phyloP scores from a whole-genome alignment of 176 grass and related monocot genomes.

The Pharus latifolius region DNA sequence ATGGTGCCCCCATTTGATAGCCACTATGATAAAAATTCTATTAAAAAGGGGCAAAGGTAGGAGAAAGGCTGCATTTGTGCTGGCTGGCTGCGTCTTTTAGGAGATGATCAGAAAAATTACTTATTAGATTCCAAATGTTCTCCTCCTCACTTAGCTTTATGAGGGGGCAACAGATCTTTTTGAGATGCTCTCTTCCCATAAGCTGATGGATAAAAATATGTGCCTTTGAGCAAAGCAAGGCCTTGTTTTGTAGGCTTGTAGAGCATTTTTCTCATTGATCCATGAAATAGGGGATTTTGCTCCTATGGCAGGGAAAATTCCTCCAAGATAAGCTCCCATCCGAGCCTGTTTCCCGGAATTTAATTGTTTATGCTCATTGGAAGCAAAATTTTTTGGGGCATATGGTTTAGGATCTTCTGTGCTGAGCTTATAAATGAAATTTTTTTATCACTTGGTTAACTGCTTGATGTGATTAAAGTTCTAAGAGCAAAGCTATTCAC shows the following conservation, averaged over 20 bases:
- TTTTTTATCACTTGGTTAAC: no score
- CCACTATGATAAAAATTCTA: not conserved
- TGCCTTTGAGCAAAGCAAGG: conserved; percentile 8
- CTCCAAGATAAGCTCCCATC: conserved; percentile 40
- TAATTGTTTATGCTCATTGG: conserved; percentile 12
- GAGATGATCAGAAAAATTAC: not conserved
- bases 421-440: no score
- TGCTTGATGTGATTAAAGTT: no score
- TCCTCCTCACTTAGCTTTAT: not conserved
- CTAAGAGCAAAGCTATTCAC: no score
- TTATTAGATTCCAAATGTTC: conserved; percentile 34
- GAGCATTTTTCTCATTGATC: conserved; percentile 26
- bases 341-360: conserved; percentile 43
- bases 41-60: not conserved
- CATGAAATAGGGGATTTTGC: conserved; percentile 61
- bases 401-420: no score
- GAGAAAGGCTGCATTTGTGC: not conserved
- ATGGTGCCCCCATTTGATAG: conserved; percentile 12
- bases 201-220: not conserved
- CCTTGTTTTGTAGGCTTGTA: not conserved
- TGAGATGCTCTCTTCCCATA: not conserved
- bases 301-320: conserved; percentile 4
- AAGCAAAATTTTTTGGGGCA: not conserved
- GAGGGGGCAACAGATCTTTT: not conserved
- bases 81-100: not conserved